A percentile compares a stretch with the other conserved stretches of the same genome.
phyloP scores from a whole-genome alignment of 306 rosid species.

The Begonia loranthoides region DNA sequence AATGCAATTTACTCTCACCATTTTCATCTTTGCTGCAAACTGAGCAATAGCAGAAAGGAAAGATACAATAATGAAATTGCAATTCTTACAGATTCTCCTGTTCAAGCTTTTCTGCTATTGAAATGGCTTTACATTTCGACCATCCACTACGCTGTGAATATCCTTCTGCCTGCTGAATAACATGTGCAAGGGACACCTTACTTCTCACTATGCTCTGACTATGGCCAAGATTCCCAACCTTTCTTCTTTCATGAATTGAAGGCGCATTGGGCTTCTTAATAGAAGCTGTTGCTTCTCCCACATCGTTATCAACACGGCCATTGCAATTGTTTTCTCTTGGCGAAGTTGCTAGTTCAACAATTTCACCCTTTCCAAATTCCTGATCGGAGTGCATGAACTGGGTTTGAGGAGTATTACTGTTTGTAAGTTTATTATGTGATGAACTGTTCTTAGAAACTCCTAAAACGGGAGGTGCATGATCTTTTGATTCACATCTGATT shows the following conservation, averaged over 20 bases:
- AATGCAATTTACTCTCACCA: too few species aligned
- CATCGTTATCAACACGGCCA: slow-evolving; percentile 21
- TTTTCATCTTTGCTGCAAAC: too few species aligned
- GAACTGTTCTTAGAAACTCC: slow-evolving; percentile 28
- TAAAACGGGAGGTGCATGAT: slow-evolving; percentile 28
- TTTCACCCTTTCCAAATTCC: slow-evolving; percentile 53
- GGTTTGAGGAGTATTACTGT: slow-evolving; percentile 14
- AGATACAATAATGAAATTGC: background rate
- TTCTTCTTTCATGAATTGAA: slow-evolving; percentile 25
- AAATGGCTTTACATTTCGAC: slow-evolving; percentile 87
- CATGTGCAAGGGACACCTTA: slow-evolving; percentile 97
- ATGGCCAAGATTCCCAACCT: slow-evolving; percentile 41
- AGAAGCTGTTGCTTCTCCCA: slow-evolving; percentile 30
- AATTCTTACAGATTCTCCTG: slow-evolving; percentile 82
- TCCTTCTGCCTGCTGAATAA: slow-evolving; percentile 94
- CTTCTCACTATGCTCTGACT: slow-evolving; percentile 78
- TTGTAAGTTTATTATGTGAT: slow-evolving; percentile 41
- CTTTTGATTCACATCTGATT: slow-evolving; percentile 54
- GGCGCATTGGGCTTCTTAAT: slow-evolving; percentile 25
- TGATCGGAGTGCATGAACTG: background rate
- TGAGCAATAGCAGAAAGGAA: too few species aligned
- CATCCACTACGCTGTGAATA: slow-evolving; percentile 52
- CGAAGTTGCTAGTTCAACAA: slow-evolving; percentile 60
- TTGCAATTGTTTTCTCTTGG: slow-evolving; percentile 31
- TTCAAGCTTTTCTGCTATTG: slow-evolving; percentile 98